A percentile compares a stretch with the other conserved stretches of the same genome.
These are phyloP conservation scores for Plectranthus barbatus DNA, from an alignment of 257 asterid genomes.

Conservation along the genomic window DNA sequence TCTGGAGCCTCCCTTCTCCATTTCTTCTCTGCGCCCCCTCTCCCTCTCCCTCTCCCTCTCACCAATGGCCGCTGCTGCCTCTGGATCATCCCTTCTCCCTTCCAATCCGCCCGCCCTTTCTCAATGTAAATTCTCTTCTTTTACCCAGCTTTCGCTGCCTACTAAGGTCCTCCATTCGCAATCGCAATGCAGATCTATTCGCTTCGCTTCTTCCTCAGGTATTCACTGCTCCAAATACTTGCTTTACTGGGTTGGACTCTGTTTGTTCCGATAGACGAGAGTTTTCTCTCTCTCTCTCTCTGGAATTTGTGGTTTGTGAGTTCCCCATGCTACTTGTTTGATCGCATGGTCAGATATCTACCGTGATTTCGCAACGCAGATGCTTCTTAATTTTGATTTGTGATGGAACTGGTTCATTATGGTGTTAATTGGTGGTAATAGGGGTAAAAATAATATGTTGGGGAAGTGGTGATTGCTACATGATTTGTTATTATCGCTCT, in stretches of 20 bases:
- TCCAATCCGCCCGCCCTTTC: constrained; percentile 18
- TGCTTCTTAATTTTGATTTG: no score
- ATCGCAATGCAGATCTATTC: constrained; percentile 42
- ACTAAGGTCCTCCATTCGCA: constrained; percentile 2
- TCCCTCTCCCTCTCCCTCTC: constrained; percentile 4
- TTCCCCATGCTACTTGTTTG: no score
- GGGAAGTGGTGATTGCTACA: no score
- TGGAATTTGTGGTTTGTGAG: no score
- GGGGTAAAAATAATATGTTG: no score
- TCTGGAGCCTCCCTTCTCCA: constrained; percentile 16
- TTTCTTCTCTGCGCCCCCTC: constrained; percentile 2
- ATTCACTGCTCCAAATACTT: neutral
- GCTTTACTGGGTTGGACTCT: neutral
- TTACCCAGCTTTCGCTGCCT: constrained; percentile 21
- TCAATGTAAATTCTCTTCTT: constrained; percentile 26
- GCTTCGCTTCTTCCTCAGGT: constrained; percentile 51
- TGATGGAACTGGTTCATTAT: no score
- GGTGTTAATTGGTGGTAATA: no score
- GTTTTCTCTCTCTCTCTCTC: no score
- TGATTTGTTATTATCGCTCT: no score
- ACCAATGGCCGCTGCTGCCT: constrained; percentile 26
- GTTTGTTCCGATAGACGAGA: no score
- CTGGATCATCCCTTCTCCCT: constrained; percentile 46
- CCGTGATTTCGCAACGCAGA: no score
- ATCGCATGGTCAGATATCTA: no score